Evolutionary conservation across 2,329 filamentous ascomycete species (phyloP), one percentile per base, ranked within the genome.

Genomic region (Apiospora phragmitis): DNA sequence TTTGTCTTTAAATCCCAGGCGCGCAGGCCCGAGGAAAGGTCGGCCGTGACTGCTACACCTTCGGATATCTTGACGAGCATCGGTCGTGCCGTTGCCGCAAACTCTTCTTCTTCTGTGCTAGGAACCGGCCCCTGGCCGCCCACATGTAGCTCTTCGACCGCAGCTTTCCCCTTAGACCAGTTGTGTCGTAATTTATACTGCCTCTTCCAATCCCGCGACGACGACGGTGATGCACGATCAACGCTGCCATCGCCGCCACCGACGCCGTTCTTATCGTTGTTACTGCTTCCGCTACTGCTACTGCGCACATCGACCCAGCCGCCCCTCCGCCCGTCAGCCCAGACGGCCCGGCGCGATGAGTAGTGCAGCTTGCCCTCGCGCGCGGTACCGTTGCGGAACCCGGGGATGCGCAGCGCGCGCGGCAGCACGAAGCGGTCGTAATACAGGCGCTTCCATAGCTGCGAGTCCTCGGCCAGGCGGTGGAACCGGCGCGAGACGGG

Each of bases 391-490:
- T 82, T 76, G 42, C 84, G 81, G 70, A 92, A 88, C 29, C 92
- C 92, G 0, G 93, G 92, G 70, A 95, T 90, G 71, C 92, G 90
- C 74, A 92, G 87, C 45, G 92, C 93, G 77, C 94, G 90, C 49
- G 94, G 94, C 45, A 93, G 88, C 41, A 98, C 93, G 81, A 97
- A 98, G 73, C 92, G 91, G 35, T 90, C 87, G 82, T 97, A 97
- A 82, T 97, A 99, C 67, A 94, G 89, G 18, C 88, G 88, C 80
- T 95, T 96, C 96, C 96, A 99, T 70, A 98, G 84, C 79, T 98
- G 94, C 0, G 92, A 92, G 80, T 98, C 96, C 69, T 88, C 87
- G 9, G 93, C 88, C 24, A 98, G 87, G 49, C 85, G 86, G 75
- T 90, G 86, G 77, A 97, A 92, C 71, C 93, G 93, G 69, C 84